Conservation (phyloP, 345 rosid species). For the Melaleuca alternifolia region DNA sequence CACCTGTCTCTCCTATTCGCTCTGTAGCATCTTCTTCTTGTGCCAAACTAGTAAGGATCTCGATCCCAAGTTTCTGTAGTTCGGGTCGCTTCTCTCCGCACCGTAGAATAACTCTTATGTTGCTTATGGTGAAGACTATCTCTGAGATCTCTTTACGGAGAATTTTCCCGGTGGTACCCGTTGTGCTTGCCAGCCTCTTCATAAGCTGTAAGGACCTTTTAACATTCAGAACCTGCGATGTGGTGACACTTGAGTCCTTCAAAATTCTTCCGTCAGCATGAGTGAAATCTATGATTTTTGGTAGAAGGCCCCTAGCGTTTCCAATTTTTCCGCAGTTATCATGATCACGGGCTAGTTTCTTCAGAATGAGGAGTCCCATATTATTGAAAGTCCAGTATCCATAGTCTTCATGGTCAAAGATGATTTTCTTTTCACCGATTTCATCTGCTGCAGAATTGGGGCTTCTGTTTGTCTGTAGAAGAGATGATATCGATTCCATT, state of each 20-base stretch:
- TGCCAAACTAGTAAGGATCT: slow-evolving; percentile 53
- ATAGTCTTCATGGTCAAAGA: slow-evolving; percentile 30
- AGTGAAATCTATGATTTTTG: slow-evolving; percentile 65
- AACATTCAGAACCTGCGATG: slow-evolving; percentile 42
- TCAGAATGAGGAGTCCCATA: slow-evolving; percentile 62
- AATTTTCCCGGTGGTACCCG: slow-evolving; percentile 50
- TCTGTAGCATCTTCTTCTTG: slow-evolving; percentile 56
- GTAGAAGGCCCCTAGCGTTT: slow-evolving; percentile 65
- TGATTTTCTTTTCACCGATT: slow-evolving; percentile 37
- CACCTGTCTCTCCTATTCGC: slow-evolving; percentile 64
- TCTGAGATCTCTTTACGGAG: slow-evolving; percentile 67
- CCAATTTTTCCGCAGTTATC: slow-evolving; percentile 88
- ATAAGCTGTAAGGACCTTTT: slow-evolving; percentile 61
- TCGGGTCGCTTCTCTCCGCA: slow-evolving; percentile 33
- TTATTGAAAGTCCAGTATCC: slow-evolving; percentile 60
- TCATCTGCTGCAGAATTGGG: slow-evolving; percentile 40
- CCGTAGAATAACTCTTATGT: slow-evolving; percentile 53
- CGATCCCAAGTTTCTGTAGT: slow-evolving; percentile 63
- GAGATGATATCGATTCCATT: slow-evolving; percentile 79
- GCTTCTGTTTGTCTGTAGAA: slow-evolving; percentile 40
- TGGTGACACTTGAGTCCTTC: slow-evolving; percentile 30
- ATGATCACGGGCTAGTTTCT: slow-evolving; percentile 63
- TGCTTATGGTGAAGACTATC: slow-evolving; percentile 56
- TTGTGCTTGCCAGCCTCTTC: slow-evolving; percentile 62
- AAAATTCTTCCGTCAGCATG: slow-evolving; percentile 35